Base-by-base conservation (phyloP, 2,329 filamentous ascomycete species). In the Grosmannia huntii region DNA sequence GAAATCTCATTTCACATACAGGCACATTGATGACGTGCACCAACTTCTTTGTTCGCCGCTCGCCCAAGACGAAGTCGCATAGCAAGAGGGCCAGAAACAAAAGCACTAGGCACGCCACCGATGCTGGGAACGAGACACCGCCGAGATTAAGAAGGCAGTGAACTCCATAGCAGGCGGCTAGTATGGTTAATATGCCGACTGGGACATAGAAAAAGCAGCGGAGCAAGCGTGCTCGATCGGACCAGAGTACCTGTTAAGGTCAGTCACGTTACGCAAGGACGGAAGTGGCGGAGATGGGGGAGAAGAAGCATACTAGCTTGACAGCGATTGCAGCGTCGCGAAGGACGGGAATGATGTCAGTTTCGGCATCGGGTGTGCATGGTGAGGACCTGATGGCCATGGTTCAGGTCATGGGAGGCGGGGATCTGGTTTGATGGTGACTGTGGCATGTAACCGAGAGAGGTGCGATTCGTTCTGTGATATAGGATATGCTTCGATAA, bases 91-190 rank as follows among this genome's bases (percentile, higher is more conserved):
- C 70, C 23, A 78, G 63, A 63, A 83, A 82, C 2, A 84, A 68
- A 10, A 81, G 61, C 50, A 84, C 68, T 63, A 84, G 72, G 50
- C 78, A 80, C 4, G 81, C 79, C 3, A 84, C 81, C 2, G 80
- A 83, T 2, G 81, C 77, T 0, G 81, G 81, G 60, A 85, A 85
- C 0, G 77, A 73, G 9, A 83, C 73, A 25, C 72, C 71, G 57
- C 75, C 73, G 9, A 77, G 66, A 14, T 69, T 69, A 59, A 77
- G 70, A 27, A 76, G 63, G n/a, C 68, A 68, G 61, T 75, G 69
- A 28, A 76, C 68, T 36, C 71, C 75, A 57, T 76, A 77, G 61
- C 73, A 75, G 3, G 67, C 70, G 16, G 69, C 66, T 11, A 77
- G 68, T 9, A 74, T 73, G 25, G 67, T 62, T 27, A 72, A 62